Conservation (phyloP, 208 protist species). For the Acanthamoeba triangularis region DNA sequence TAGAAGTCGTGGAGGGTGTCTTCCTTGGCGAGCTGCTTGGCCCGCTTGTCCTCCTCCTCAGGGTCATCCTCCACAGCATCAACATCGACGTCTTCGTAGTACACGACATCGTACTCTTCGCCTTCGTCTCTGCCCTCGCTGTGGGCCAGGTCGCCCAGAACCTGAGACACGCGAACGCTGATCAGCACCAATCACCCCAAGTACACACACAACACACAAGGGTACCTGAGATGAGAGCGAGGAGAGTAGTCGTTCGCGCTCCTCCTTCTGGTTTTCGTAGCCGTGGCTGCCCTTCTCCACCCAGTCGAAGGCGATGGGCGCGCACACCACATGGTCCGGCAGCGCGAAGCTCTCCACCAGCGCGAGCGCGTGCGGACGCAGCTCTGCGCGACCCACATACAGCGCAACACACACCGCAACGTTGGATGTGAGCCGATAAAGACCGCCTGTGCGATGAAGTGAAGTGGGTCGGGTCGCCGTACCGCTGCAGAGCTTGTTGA, state of each 20-base stretch:
- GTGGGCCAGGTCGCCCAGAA: not conserved
- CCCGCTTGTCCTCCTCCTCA: not conserved
- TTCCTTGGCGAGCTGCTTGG: not conserved
- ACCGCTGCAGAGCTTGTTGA: slow-evolving; percentile 63
- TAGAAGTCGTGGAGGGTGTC: slow-evolving; percentile 14
- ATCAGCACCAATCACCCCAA: not conserved
- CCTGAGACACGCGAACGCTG: not conserved
- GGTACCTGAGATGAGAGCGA: slow-evolving; percentile 33
- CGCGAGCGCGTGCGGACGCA: slow-evolving; percentile 15
- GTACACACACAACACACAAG: not conserved
- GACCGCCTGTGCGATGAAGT: not conserved
- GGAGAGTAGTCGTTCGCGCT: not conserved
- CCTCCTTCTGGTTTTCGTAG: slow-evolving; percentile 13
- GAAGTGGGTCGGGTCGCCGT: not conserved
- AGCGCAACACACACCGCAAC: not conserved
- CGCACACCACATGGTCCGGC: slow-evolving; percentile 39
- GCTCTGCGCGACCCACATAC: not conserved
- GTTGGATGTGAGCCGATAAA: no score
- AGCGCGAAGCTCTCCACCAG: slow-evolving; percentile 65
- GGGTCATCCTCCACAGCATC: not conserved
- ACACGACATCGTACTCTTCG: slow-evolving; percentile 43
- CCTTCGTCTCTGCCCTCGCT: slow-evolving; percentile 26
- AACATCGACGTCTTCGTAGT: slow-evolving; percentile 37
- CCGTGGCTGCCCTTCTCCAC: slow-evolving; percentile 32
- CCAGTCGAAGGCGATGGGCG: slow-evolving; percentile 62